A percentile compares a stretch with the other conserved stretches of the same genome.
phyloP scores from a whole-genome alignment of 768 basidiomycete genomes.

The Lentinula aciculospora region DNA sequence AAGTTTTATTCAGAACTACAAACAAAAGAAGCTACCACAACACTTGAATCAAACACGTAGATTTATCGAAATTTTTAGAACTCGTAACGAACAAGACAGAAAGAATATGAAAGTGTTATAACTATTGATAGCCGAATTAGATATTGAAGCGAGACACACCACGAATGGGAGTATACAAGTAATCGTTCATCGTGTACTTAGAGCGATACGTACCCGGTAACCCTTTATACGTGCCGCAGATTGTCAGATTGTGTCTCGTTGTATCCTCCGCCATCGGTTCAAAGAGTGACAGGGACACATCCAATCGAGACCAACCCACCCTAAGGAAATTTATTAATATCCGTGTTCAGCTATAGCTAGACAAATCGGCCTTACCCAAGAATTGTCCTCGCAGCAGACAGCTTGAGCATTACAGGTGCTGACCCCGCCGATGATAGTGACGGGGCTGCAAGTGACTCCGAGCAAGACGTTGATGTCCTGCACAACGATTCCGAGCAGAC shows the following conservation, averaged over 20 bases:
- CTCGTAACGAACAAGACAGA: too few relatives aligned
- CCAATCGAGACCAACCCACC: neutral
- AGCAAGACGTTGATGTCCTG: neutral
- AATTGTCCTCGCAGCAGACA: constrained; percentile 1
- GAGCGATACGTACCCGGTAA: too few relatives aligned
- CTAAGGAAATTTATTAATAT: neutral
- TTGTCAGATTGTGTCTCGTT: neutral
- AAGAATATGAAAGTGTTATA: too few relatives aligned
- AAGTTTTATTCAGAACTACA: too few relatives aligned
- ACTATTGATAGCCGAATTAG: too few relatives aligned
- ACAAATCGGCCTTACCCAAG: neutral
- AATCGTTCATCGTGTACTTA: too few relatives aligned
- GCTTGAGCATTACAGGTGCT: neutral
- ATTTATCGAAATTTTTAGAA: too few relatives aligned
- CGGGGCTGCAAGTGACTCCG: constrained; percentile 4
- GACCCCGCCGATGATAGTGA: constrained; percentile 7
- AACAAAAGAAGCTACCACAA: too few relatives aligned
- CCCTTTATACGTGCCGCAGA: neutral
- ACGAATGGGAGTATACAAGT: too few relatives aligned
- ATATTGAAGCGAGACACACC: too few relatives aligned
- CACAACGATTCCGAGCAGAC: constrained; percentile 7
- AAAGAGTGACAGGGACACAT: neutral
- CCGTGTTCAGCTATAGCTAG: neutral
- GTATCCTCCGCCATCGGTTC: neutral
- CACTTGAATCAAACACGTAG: too few relatives aligned